These are phyloP conservation scores for Ananas comosus DNA, from an alignment of 176 grass and related monocot species.

Conservation along the genomic window DNA sequence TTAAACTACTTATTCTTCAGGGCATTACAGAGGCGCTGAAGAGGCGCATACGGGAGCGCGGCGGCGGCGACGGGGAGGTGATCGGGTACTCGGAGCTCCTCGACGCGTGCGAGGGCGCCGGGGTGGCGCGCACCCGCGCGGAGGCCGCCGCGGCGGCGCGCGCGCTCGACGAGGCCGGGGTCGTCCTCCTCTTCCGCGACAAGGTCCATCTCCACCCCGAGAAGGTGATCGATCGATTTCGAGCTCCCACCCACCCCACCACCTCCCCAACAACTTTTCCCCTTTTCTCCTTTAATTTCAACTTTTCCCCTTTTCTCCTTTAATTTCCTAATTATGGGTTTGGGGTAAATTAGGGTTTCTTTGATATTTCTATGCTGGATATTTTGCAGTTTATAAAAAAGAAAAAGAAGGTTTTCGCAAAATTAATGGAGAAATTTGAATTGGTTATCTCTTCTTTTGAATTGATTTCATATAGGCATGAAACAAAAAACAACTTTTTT, in stretches of 20 bases:
- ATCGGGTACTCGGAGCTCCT: slow-evolving; percentile 70
- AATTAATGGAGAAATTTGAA: background rate
- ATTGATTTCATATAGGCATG: background rate
- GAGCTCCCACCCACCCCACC: background rate
- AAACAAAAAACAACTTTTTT: background rate
- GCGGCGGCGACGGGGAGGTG: slow-evolving; percentile 41
- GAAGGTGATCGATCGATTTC: slow-evolving; percentile 42
- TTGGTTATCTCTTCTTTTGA: background rate
- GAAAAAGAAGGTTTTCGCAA: background rate
- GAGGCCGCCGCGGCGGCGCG: slow-evolving; percentile 62
- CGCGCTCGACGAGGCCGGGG: slow-evolving; percentile 84
- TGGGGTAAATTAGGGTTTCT: background rate
- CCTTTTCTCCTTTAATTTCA: background rate
- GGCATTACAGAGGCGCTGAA: too few relatives aligned
- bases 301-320: slow-evolving; percentile 5
- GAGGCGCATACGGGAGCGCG: slow-evolving; percentile 33
- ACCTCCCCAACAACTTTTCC: slow-evolving; percentile 21
- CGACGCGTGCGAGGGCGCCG: slow-evolving; percentile 60
- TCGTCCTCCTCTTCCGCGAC: slow-evolving; percentile 81
- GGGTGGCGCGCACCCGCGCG: slow-evolving; percentile 52
- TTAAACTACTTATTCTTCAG: too few relatives aligned
- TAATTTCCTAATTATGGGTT: background rate
- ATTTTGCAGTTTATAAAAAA: background rate
- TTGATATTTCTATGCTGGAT: background rate
- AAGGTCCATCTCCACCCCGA: slow-evolving; percentile 90